Evolutionary conservation across 2,329 filamentous ascomycete genomes (phyloP).

Genomic region (Cordyceps fumosorosea): DNA sequence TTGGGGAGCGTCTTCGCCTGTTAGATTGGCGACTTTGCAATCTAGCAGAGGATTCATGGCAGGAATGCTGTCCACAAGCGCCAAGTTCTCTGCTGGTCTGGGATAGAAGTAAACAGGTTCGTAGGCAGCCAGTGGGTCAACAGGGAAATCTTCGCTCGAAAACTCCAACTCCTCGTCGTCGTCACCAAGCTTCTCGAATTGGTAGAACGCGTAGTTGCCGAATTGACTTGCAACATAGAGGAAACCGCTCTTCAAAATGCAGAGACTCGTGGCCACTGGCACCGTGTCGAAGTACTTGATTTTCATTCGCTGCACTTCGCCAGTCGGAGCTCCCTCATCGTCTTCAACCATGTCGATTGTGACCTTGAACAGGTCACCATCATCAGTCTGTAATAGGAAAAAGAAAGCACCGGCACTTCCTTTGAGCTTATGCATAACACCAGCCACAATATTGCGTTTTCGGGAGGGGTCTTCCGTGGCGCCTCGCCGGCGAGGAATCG

Average conservation of each 20-base stretch:
- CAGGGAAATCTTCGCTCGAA: conserved; percentile 72
- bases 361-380: conserved; percentile 97
- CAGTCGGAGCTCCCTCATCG: conserved; percentile 67
- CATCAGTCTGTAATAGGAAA: conserved; percentile 90
- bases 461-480: conserved; percentile 87
- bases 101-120: conserved; percentile 81
- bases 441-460: conserved; percentile 79
- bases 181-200: conserved; percentile 94
- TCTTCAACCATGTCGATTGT: conserved; percentile 88
- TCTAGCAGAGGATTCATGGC: conserved; percentile 88
- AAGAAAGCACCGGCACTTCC: conserved; percentile 81
- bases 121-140: conserved; percentile 65
- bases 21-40: conserved; percentile 85
- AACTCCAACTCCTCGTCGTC: conserved; percentile 89
- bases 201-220: conserved; percentile 91
- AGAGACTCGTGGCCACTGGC: conserved; percentile 77
- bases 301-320: conserved; percentile 75
- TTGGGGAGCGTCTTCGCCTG: conserved; percentile 88
- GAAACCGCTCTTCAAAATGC: conserved; percentile 93
- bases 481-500: conserved; percentile 80
- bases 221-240: conserved; percentile 88
- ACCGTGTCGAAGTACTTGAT: conserved; percentile 99
- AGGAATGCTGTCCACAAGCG: conserved; percentile 75
- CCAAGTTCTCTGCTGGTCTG: conserved; percentile 71
- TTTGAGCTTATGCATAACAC: conserved; percentile 96